phyloP scores from a whole-genome alignment of 441 rosid genomes.

The Bocquillonia castaneifolia region DNA sequence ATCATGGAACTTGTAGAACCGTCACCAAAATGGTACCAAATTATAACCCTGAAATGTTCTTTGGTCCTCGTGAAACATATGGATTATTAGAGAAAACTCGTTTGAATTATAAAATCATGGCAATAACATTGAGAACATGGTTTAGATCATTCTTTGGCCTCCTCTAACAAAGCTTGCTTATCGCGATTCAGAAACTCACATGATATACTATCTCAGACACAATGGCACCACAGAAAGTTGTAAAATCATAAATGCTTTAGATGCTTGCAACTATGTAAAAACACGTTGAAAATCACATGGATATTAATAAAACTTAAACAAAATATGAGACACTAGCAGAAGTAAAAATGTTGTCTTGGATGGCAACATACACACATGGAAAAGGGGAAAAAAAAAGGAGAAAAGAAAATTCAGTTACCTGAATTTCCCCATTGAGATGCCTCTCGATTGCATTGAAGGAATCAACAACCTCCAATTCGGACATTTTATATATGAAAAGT shows the following conservation, averaged over 20 bases:
- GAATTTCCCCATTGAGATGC: constrained; percentile 65
- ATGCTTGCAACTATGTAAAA: constrained; percentile 5
- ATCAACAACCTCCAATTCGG: constrained; percentile 86
- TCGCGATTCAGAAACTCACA: not conserved
- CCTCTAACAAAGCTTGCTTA: not conserved
- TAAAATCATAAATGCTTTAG: not conserved
- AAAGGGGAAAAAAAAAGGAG: not conserved
- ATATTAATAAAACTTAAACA: not conserved
- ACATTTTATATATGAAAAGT: constrained; percentile 55
- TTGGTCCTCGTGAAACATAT: not conserved
- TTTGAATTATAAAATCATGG: not conserved
- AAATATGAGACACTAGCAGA: not conserved
- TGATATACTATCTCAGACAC: not conserved
- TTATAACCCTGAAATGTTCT: not conserved
- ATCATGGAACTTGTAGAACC: not conserved
- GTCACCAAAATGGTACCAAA: not conserved
- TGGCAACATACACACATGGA: not conserved
- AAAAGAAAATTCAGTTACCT: constrained; percentile 38
- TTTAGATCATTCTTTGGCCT: not conserved
- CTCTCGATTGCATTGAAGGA: constrained; percentile 88
- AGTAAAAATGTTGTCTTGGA: not conserved
- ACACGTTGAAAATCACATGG: not conserved
- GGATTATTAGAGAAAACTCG: not conserved
- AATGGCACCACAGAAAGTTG: not conserved
- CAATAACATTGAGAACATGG: not conserved